Conservation (phyloP, 1,139 yeast species). For the Yamadazyma spencermartinsiae region DNA sequence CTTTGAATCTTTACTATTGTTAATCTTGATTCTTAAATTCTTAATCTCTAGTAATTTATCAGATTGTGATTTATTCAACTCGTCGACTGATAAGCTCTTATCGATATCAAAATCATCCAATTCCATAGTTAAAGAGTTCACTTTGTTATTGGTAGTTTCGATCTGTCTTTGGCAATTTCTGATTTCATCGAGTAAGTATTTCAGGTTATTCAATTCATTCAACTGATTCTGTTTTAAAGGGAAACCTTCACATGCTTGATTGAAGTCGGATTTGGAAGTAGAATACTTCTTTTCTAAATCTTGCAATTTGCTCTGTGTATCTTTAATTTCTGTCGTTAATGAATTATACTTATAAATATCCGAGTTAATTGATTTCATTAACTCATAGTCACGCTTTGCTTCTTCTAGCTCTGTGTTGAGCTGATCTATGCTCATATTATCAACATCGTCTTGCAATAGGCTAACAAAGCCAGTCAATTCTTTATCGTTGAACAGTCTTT, state of each 20-base stretch:
- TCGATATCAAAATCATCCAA: slow-evolving; percentile 44
- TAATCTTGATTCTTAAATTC: slow-evolving; percentile 43
- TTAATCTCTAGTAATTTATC: slow-evolving; percentile 45
- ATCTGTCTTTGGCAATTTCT: slow-evolving; percentile 18
- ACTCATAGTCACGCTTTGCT: slow-evolving; percentile 31
- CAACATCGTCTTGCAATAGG: slow-evolving; percentile 38
- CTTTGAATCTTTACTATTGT: slow-evolving; percentile 46
- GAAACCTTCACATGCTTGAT: slow-evolving; percentile 11
- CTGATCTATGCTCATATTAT: slow-evolving; percentile 36
- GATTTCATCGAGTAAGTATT: slow-evolving; percentile 12
- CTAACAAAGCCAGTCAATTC: slow-evolving; percentile 32
- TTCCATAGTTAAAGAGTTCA: slow-evolving; percentile 20
- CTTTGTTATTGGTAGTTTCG: slow-evolving; percentile 11
- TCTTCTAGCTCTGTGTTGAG: slow-evolving; percentile 35
- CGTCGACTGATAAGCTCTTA: slow-evolving; percentile 31
- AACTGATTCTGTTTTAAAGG: slow-evolving; percentile 11
- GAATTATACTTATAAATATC: slow-evolving; percentile 30
- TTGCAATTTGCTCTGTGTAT: slow-evolving; percentile 5
- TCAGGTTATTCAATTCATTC: slow-evolving; percentile 14
- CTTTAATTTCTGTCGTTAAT: slow-evolving; percentile 13
- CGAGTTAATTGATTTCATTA: slow-evolving; percentile 26
- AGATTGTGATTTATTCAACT: slow-evolving; percentile 39
- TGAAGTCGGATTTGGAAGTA: background rate
- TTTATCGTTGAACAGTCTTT: slow-evolving; percentile 53
- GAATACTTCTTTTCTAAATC: slow-evolving; percentile 5